These are phyloP conservation scores for Aspergillus pseudotamarii DNA, from an alignment of 2,329 filamentous ascomycete species.

Conservation along the genomic window DNA sequence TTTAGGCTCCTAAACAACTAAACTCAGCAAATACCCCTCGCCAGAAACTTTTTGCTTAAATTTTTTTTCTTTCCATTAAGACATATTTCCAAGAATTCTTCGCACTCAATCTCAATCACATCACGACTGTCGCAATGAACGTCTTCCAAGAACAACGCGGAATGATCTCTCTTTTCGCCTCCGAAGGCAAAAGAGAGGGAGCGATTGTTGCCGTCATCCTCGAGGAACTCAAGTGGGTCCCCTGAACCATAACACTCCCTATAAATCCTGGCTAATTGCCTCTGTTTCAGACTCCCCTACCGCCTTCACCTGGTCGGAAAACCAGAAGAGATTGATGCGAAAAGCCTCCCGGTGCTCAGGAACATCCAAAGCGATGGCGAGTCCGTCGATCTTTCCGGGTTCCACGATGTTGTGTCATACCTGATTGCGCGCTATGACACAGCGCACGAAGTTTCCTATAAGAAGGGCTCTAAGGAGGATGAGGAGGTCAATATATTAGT, in stretches of 20 bases:
- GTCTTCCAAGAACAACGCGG: conserved; percentile 12
- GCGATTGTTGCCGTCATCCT: conserved; percentile 11
- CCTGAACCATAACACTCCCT: background rate
- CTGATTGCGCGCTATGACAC: conserved; percentile 10
- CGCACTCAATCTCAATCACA: background rate
- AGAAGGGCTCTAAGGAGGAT: conserved; percentile 1
- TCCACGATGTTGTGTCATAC: conserved; percentile 1
- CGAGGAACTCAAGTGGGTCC: conserved; percentile 9
- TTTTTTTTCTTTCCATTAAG: background rate
- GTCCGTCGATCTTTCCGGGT: background rate
- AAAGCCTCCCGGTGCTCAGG: conserved; percentile 5
- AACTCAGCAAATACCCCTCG: background rate
- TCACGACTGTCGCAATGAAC: conserved; percentile 7
- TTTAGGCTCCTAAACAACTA: background rate
- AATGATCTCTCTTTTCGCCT: conserved; percentile 10
- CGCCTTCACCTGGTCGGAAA: conserved; percentile 3
- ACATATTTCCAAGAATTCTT: background rate
- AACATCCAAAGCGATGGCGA: conserved; percentile 7
- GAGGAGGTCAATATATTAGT: conserved; percentile 8
- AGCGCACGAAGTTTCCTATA: conserved; percentile 4
- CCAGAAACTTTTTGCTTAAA: background rate
- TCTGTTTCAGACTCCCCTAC: conserved; percentile 6
- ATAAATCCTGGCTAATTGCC: background rate
- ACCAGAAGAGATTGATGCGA: conserved; percentile 1
- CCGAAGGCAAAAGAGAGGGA: conserved; percentile 1